Conservation (phyloP, 176 grass and related monocot genomes). For the Carex scoparia region DNA sequence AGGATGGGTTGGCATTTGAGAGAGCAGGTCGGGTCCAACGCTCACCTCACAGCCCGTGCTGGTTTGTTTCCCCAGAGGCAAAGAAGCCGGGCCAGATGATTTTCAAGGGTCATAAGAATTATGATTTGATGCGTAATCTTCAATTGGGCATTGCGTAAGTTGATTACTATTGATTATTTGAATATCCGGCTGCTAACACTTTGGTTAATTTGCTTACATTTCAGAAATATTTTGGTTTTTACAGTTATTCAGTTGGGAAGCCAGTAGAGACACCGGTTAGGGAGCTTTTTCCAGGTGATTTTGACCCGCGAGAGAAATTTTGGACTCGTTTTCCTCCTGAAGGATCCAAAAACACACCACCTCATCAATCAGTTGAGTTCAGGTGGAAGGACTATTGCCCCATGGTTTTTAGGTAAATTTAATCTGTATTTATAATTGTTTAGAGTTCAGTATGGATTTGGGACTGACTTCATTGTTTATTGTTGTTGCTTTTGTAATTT, state of each 20-base stretch:
- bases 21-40: conserved; percentile 9
- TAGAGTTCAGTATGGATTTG: not conserved
- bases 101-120: conserved; percentile 95
- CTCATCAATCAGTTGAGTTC: conserved; percentile 61
- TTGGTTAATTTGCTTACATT: not conserved
- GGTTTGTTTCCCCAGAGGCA: conserved; percentile 47
- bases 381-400: conserved; percentile 92
- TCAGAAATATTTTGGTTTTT: conserved; percentile 26
- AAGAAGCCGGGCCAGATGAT: conserved; percentile 90
- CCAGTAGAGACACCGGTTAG: conserved; percentile 39
- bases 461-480: conserved; percentile 18
- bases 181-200: conserved; percentile 9
- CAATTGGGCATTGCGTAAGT: conserved; percentile 84
- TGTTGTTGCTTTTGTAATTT: conserved; percentile 15
- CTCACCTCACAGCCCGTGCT: conserved; percentile 28
- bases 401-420: conserved; percentile 62
- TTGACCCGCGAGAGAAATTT: conserved; percentile 64
- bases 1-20: conserved; percentile 42
- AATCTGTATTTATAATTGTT: not conserved
- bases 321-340: conserved; percentile 81
- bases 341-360: conserved; percentile 65
- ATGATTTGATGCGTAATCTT: conserved; percentile 91
- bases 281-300: conserved; percentile 40
- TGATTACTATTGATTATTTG: not conserved
- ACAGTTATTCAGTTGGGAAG: conserved; percentile 65